Conservation (phyloP, 768 basidiomycete genomes). For the Guyanaporus albipodus region DNA sequence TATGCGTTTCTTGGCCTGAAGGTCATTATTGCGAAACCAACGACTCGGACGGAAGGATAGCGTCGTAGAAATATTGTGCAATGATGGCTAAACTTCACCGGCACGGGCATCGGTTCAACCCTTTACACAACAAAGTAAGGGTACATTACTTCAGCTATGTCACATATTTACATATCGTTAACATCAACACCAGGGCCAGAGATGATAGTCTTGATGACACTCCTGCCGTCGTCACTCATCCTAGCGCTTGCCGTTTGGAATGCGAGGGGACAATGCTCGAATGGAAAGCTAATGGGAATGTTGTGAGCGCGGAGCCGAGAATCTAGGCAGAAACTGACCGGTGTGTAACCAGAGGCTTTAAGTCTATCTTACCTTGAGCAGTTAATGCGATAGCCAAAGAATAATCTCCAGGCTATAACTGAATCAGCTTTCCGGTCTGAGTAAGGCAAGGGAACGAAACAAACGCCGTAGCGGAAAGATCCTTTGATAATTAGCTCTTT, state of each 20-base stretch:
- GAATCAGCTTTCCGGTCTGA: background rate
- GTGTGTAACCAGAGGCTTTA: slow-evolving; percentile 88
- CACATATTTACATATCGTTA: slow-evolving; percentile 33
- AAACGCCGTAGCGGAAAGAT: slow-evolving; percentile 87
- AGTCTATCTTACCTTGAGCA: slow-evolving; percentile 74
- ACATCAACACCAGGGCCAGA: slow-evolving; percentile 66
- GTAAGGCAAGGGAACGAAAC: slow-evolving; percentile 18
- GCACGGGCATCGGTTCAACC: too few species aligned
- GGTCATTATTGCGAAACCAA: slow-evolving; percentile 41
- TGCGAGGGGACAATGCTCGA: slow-evolving; percentile 72
- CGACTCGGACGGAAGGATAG: too few species aligned
- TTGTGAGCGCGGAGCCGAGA: background rate
- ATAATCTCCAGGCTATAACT: slow-evolving; percentile 75
- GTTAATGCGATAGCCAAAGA: slow-evolving; percentile 81
- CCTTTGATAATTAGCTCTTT: slow-evolving; percentile 85
- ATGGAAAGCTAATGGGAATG: slow-evolving; percentile 50
- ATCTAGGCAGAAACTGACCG: slow-evolving; percentile 41
- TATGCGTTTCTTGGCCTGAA: slow-evolving; percentile 74
- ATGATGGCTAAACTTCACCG: background rate
- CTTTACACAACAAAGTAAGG: background rate
- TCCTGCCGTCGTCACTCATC: slow-evolving; percentile 81
- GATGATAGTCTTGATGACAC: slow-evolving; percentile 87
- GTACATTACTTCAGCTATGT: too few species aligned
- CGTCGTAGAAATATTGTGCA: too few species aligned
- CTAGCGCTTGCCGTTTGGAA: slow-evolving; percentile 80